Percentiles rank a stretch among this genome's conserved stretches.
Conservation (phyloP, 352 stramenopile genomes). For the Globisporangium heterothallicum region DNA sequence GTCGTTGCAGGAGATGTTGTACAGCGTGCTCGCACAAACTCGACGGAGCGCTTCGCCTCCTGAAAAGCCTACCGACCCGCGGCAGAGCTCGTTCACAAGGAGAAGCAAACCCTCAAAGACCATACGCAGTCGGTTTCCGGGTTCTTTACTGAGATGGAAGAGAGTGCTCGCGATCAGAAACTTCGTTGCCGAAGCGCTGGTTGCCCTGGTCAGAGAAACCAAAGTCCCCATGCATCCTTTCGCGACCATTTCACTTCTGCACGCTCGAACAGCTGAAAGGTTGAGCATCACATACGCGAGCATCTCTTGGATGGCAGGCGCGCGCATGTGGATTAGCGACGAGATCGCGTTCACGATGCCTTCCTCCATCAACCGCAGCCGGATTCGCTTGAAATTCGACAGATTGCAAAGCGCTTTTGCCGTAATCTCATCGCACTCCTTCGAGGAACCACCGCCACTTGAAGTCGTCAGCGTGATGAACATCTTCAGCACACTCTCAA, state of each 20-base stretch:
- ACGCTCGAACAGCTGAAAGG: conserved; percentile 49
- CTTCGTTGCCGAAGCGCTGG: conserved; percentile 29
- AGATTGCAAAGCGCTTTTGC: conserved; percentile 86
- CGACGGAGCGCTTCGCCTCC: conserved; percentile 25
- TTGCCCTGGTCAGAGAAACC: conserved; percentile 34
- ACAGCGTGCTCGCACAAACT: conserved; percentile 55
- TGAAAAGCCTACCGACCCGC: conserved; percentile 6
- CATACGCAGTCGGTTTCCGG: conserved; percentile 56
- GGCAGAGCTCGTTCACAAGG: conserved; percentile 52
- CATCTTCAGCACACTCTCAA: conserved; percentile 77
- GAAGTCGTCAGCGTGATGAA: conserved; percentile 62
- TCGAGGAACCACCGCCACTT: conserved; percentile 25
- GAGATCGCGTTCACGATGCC: conserved; percentile 73
- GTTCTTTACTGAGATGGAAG: conserved; percentile 72
- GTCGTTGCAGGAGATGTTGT: conserved; percentile 70
- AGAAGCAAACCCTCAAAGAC: conserved; percentile 67
- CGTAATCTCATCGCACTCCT: conserved; percentile 43
- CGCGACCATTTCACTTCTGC: conserved; percentile 59
- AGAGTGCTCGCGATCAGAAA: conserved; percentile 51
- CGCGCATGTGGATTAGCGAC: conserved; percentile 44
- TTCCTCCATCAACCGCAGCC: conserved; percentile 84
- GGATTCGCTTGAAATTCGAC: conserved; percentile 79
- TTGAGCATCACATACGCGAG: conserved; percentile 73
- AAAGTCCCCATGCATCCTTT: conserved; percentile 64
- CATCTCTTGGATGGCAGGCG: conserved; percentile 47